phyloP scores from a whole-genome alignment of 805 yeast genomes.

The Metschnikowia similis region DNA sequence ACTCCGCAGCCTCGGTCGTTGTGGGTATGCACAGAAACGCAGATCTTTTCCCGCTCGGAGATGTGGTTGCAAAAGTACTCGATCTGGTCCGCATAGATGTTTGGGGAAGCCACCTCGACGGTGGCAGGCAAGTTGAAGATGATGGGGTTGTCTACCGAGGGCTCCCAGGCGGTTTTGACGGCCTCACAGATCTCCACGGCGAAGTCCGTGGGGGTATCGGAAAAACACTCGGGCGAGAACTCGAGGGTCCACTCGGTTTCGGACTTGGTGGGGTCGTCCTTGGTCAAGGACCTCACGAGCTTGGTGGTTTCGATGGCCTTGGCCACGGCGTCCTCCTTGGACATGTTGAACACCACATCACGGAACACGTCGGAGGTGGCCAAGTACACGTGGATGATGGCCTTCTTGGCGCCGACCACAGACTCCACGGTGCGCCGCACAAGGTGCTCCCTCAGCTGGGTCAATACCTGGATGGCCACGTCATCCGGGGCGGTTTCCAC shows the following conservation, averaged over 20 bases:
- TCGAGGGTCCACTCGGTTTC: slow-evolving; percentile 69
- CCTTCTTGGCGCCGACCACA: slow-evolving; percentile 66
- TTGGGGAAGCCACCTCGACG: slow-evolving; percentile 73
- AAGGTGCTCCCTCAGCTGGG: slow-evolving; percentile 73
- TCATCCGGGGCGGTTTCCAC: slow-evolving; percentile 76
- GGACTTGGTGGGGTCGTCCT: slow-evolving; percentile 63
- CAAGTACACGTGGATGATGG: slow-evolving; percentile 67
- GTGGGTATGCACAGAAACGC: slow-evolving; percentile 70
- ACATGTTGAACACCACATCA: slow-evolving; percentile 71
- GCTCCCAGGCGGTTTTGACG: slow-evolving; percentile 75
- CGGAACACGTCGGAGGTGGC: slow-evolving; percentile 75
- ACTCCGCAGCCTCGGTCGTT: slow-evolving; percentile 83
- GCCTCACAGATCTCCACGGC: slow-evolving; percentile 78
- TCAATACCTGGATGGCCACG: slow-evolving; percentile 67
- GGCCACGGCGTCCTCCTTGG: slow-evolving; percentile 60
- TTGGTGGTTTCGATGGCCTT: slow-evolving; percentile 70
- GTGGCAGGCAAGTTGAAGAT: slow-evolving; percentile 80
- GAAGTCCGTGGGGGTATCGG: slow-evolving; percentile 69
- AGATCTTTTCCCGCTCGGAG: slow-evolving; percentile 64
- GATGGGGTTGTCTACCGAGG: slow-evolving; percentile 68
- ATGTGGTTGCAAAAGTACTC: slow-evolving; percentile 69
- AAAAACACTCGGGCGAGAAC: slow-evolving; percentile 75
- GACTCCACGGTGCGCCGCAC: slow-evolving; percentile 72
- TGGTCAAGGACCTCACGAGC: slow-evolving; percentile 63
- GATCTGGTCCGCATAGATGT: slow-evolving; percentile 75